Base-by-base conservation (phyloP, 306 rosid species). In the Prunus davidiana region DNA sequence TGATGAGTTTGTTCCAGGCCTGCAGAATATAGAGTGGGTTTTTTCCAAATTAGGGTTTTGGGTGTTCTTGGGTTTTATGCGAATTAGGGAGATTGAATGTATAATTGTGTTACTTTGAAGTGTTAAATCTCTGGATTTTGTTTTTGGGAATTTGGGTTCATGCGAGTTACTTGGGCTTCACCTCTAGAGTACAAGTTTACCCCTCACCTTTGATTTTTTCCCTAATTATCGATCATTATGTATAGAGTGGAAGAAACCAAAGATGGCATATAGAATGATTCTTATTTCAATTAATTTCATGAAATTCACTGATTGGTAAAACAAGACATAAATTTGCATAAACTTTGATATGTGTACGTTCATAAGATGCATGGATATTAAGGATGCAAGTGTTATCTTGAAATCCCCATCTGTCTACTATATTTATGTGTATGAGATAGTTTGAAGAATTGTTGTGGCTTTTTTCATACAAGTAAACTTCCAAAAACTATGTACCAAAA, bases 21-120 rank as follows among this genome's bases (percentile, higher is more conserved):
- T 14, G 25, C 41, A 51, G 28, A n/a, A 25, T 65, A 58, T 15
- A 8, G 64, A 57, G 74, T 5, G 62, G 71, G 14, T 60, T n/a
- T 81, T 67, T 63, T 18, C 67, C 45, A 20, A 67, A 67, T 67
- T 77, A 73, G 76, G 82, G 78, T 73, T 82, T 65, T 22, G 66
- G 80, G 47, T 34, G 30, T 61, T 30, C 2, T 11, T 18, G 71
- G 71, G 54, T 71, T 25, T 79, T 28, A 46, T 66, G 61, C 25
- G 34, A 73, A 67, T 66, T 66, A 6, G 72, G 28, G 63, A 16
- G 46, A 1, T 60, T 61, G 65, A 45, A 60, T 56, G 9, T 77
- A 20, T 27, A 6, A 32, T 22, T 10, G 27, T 45, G 34, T 55
- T 3, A 2, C 52, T 63, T 15, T 34, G 43, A 52, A 18, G 76